These are phyloP conservation scores for Chalciporus pseudorubinellus DNA, from an alignment of 768 basidiomycete species.

Conservation along the genomic window DNA sequence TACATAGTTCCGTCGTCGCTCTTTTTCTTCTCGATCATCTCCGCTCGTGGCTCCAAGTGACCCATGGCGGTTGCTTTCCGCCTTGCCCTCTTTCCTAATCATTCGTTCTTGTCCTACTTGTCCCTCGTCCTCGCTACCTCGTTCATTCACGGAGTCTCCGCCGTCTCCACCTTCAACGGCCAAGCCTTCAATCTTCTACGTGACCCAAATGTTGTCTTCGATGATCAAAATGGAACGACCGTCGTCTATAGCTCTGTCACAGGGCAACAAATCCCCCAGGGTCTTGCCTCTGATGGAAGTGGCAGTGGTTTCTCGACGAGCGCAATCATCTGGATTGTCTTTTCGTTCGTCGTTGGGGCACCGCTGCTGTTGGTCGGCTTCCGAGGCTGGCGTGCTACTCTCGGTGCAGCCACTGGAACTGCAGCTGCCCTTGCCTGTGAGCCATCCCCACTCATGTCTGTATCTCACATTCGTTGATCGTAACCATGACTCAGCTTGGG, in stretches of 20 bases:
- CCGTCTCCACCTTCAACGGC: conserved; percentile 3
- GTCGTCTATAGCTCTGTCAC: conserved; percentile 46
- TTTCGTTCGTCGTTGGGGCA: conserved; percentile 48
- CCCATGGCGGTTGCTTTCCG: conserved; percentile 28
- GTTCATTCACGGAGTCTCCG: conserved; percentile 8
- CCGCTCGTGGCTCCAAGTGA: conserved; percentile 9
- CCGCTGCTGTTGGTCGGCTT: conserved; percentile 58
- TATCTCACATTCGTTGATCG: neutral
- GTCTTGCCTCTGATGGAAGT: conserved; percentile 56
- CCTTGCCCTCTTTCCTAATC: conserved; percentile 3
- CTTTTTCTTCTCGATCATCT: conserved; percentile 8
- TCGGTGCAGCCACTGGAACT: conserved; percentile 53
- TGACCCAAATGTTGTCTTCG: conserved; percentile 32
- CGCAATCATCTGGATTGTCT: conserved; percentile 58
- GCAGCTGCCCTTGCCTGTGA: conserved; percentile 46
- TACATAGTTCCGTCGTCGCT: conserved; percentile 8
- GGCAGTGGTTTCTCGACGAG: conserved; percentile 47
- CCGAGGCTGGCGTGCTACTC: conserved; percentile 54
- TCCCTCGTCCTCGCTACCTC: conserved; percentile 13
- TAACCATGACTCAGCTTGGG: conserved; percentile 47
- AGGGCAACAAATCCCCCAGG: conserved; percentile 47
- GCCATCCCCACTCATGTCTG: conserved; percentile 13
- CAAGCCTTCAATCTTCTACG: conserved; percentile 22
- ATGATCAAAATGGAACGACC: conserved; percentile 33
- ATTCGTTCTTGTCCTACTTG: conserved; percentile 16